Base-by-base conservation (phyloP, 495 filamentous ascomycete genomes). In the Clohesyomyces aquaticus region DNA sequence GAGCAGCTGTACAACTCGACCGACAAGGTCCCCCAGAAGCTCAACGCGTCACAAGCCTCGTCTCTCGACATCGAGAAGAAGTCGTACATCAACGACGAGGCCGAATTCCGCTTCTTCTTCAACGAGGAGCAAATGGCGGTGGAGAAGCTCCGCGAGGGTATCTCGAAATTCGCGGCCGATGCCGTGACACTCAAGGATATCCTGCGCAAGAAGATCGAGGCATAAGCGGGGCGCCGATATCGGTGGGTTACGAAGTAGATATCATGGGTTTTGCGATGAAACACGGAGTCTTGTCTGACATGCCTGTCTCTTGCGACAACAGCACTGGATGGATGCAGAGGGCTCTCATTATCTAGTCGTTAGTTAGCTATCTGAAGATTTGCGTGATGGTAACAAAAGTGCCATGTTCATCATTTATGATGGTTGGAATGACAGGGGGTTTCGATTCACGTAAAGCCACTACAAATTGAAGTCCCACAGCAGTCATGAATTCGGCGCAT, bases 71-170 rank as follows among this genome's bases (percentile, higher is more conserved):
- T 99, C 72, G 77, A 85, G 76, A 95, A 91, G 90, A 90, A 88
- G 82, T 80, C 78, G 52, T 99, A 98, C 86, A 85, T 99, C 76
- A 82, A 89, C 74, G 81, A 94, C 75, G 95, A 99, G 82, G 66
- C 93, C 50, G 71, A 78, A 29, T 99, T 96, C 91, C 93, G 94
- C 75, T 99, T 96, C 84, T 89, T 93, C 79, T 95, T 99, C 87
- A 99, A 99, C 83, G 94, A 98, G 82, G 91, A 99, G 75, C 85
- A 91, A 63, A 99, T 99, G 94, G 94, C 90, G 56, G 91, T 95
- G 63, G 93, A 97, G 86, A 99, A 99, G 88, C 85, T 99, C 65
- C 87, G 91, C 47, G 93, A 98, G 80, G 94, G 94, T 81, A 99
- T 99, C 83, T 93, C 90, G 80, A 96, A 95, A 79, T 99, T 99